These are phyloP conservation scores for Purshia tridentata DNA, from an alignment of 306 rosid genomes.

Conservation along the genomic window DNA sequence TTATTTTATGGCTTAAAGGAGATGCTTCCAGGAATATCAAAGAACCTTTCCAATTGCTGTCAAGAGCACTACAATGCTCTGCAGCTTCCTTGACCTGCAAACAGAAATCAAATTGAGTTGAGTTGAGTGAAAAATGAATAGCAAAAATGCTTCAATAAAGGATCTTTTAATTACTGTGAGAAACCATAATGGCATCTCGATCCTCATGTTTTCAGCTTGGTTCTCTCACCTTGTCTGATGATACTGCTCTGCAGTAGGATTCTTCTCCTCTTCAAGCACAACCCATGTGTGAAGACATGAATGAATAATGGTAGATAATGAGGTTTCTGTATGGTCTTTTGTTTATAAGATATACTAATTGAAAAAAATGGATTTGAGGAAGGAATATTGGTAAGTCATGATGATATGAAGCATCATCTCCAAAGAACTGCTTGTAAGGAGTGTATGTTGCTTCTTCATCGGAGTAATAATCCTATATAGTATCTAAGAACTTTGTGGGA, in stretches of 20 bases:
- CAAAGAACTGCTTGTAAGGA: constrained; percentile 7
- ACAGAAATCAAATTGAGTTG: constrained; percentile 19
- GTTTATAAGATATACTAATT: not conserved
- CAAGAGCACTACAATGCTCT: not conserved
- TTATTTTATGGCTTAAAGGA: not conserved
- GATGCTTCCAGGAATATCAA: not conserved
- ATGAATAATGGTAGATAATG: not conserved
- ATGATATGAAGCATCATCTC: constrained; percentile 25
- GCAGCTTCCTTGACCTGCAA: constrained; percentile 40
- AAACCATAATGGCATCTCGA: constrained; percentile 6
- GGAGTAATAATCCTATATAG: not conserved
- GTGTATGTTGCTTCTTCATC: not conserved
- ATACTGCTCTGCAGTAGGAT: not conserved
- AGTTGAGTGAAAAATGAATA: constrained; percentile 11
- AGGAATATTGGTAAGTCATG: constrained; percentile 10
- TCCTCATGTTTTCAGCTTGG: constrained; percentile 12
- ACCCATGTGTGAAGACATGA: not conserved
- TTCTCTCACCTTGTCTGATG: constrained; percentile 43
- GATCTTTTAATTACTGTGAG: not conserved
- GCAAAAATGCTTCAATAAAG: constrained; percentile 1
- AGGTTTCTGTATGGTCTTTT: not conserved
- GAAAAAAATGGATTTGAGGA: not conserved
- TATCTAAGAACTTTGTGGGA: constrained; percentile 21
- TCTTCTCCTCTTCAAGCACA: not conserved
- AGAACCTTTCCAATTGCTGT: not conserved